Evolutionary conservation across 2,329 filamentous ascomycete species (phyloP).

Genomic region (Venturia aucupariae): DNA sequence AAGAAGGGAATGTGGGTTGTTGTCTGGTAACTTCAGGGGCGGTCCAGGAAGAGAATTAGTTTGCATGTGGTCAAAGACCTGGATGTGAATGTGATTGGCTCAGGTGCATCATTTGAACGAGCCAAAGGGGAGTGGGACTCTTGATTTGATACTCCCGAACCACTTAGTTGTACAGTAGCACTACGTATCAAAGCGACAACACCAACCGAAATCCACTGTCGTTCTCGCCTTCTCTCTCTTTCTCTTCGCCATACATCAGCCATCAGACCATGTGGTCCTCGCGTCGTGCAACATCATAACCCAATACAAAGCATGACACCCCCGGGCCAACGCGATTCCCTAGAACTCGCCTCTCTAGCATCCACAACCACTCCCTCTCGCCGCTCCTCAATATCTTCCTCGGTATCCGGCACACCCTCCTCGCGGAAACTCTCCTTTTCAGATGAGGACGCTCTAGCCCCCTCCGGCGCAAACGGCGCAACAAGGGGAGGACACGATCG

Average conservation of each 20-base stretch:
- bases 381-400: conserved; percentile 62
- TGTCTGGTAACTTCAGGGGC: too few species aligned
- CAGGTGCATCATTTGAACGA: neutral
- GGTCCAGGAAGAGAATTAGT: neutral
- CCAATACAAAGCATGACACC: neutral
- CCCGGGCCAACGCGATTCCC: conserved; percentile 60
- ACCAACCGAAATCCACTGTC: neutral
- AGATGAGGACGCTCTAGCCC: conserved; percentile 66
- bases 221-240: neutral
- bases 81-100: neutral
- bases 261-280: neutral
- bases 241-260: neutral
- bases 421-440: conserved; percentile 84
- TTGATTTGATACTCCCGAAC: neutral
- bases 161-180: neutral
- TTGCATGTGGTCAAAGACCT: neutral
- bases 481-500: conserved; percentile 38
- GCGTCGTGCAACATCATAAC: neutral
- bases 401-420: conserved; percentile 78
- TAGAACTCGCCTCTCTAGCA: conserved; percentile 91
- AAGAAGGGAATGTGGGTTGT: too few species aligned
- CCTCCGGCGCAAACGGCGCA: conserved; percentile 40
- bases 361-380: conserved; percentile 63
- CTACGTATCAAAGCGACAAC: neutral
- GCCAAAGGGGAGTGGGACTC: neutral